Evolutionary conservation across 148 eudicot genomes (phyloP), one percentile per base, ranked within the genome.

Genomic region (Fagopyrum esculentum): DNA sequence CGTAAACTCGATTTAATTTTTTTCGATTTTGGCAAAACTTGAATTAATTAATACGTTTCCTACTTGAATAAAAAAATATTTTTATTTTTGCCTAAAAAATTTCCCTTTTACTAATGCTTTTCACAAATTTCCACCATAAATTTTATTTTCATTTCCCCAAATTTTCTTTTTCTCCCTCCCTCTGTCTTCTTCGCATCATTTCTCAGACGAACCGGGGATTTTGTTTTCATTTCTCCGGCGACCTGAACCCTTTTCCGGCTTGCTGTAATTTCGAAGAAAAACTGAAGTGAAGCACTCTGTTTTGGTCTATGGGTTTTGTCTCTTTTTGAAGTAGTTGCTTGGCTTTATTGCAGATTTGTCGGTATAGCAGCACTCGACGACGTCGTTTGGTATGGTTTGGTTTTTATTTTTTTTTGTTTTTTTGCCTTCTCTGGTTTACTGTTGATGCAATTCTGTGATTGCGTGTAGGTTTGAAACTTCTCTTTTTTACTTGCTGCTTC

Each of bases 11-110:
- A 71, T 71, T 71, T 47, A 71, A 61, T 61, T 29, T 11, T 71
- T 71, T 71, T 71, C 73, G 73, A 19, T 71, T 15, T 71, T 71
- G 73, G 73, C 73, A 71, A 69, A 57, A 61, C 68, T 22, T 26
- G 54, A 71, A 71, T 71, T 46, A 71, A 61, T 61, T 61, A 61
- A 61, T 61, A 59, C 43, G 68, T 26, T 52, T 52, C 57, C 57
- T 52, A 52, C 57, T 15, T 13, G 16, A 52, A 52, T 52, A 52
- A 52, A 52, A 26, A 61, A 61, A 29, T 29, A 61, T 10, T 29
- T 61, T 61, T 43, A 15, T 61, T 61, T 61, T 61, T 61, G 43
- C 68, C 68, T 29, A 29, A 61, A 61, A 29, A 26, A 8, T 61
- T 15, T 26, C 68, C 73, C 73, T 12, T 45, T 49, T 45, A 71